Percentiles rank a stretch among this genome's conserved stretches.
phyloP scores from a whole-genome alignment of 2,329 filamentous ascomycete genomes.

The Teratosphaeria gauchensis region DNA sequence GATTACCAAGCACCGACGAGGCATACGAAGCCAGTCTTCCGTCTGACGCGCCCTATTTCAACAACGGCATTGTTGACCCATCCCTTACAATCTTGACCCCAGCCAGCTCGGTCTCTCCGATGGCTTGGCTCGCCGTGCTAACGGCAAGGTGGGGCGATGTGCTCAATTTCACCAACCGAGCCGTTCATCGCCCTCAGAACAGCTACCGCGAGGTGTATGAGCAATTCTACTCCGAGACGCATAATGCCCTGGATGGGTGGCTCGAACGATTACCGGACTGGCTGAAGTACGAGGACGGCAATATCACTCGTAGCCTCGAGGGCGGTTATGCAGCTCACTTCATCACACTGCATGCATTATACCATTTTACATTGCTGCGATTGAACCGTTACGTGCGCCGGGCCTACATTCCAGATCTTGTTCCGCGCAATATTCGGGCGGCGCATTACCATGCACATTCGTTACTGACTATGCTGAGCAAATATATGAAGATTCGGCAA shows the following conservation, averaged over 20 bases:
- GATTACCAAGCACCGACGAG: conserved; percentile 52
- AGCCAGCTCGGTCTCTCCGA: conserved; percentile 37
- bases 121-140: conserved; percentile 54
- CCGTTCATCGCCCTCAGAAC: conserved; percentile 34
- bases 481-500: conserved; percentile 12
- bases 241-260: conserved; percentile 50
- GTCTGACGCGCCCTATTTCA: conserved; percentile 51
- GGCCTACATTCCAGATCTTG: conserved; percentile 32
- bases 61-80: conserved; percentile 39
- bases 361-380: conserved; percentile 54
- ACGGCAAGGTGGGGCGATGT: conserved; percentile 58
- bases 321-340: conserved; percentile 49
- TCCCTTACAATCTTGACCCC: conserved; percentile 24
- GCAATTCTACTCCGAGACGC: conserved; percentile 43
- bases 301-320: conserved; percentile 47
- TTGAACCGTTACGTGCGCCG: conserved; percentile 52
- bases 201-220: conserved; percentile 40
- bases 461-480: conserved; percentile 35
- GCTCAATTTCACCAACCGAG: conserved; percentile 49
- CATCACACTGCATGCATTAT: conserved; percentile 57
- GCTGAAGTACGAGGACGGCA: conserved; percentile 46
- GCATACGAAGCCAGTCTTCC: conserved; percentile 53
- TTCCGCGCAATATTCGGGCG: conserved; percentile 38
- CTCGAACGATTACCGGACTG: conserved; percentile 44
- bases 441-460: conserved; percentile 45